Evolutionary conservation across 306 rosid species (phyloP), one percentile per base, ranked within the genome.

Genomic region (Senna siamea): DNA sequence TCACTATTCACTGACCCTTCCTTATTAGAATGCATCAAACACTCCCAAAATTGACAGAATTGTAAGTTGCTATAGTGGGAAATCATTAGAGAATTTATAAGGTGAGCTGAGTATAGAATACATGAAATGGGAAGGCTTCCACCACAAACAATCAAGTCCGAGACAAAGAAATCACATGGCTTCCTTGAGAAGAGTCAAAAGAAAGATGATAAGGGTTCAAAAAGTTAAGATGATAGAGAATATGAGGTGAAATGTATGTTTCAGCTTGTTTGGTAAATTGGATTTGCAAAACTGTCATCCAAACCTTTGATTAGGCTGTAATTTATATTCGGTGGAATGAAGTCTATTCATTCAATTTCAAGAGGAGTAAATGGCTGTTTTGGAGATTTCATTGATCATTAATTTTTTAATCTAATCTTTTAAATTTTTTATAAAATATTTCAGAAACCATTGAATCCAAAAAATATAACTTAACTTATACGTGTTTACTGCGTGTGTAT

Each of bases 181-280:
- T 76, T 72, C 47, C 70, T 34, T 56, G 44, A 48, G 66, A 86
- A 59, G 61, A 40, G 82, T 84, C 74, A 78, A 88, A 51, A 32
- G 38, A 56, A 37, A 59, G 73, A 75, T 70, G 59, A 44, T 37
- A 56, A 44, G 48, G 75, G 66, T 63, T 59, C 78, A 74, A 76
- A 50, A n/a, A 55, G 72, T 50, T 59, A 26, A 59, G 74, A 32
- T 13, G 75, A 77, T 38, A 18, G 65, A 54, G 76, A 67, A 54
- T 69, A 68, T 55, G 81, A 22, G 84, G 86, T 77, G 77, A 75
- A 60, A 75, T 61, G 88, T 85, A 80, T 78, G 89, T 74, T 58
- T 89, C 86, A 62, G n/a, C 54, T 28, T 19, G 52, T 51, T 35
- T 56, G 70, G 75, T 28, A 50, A 69, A 47, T 69, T 61, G 69